Conservation (phyloP, 495 filamentous ascomycete genomes). For the Talaromyces ruber region DNA sequence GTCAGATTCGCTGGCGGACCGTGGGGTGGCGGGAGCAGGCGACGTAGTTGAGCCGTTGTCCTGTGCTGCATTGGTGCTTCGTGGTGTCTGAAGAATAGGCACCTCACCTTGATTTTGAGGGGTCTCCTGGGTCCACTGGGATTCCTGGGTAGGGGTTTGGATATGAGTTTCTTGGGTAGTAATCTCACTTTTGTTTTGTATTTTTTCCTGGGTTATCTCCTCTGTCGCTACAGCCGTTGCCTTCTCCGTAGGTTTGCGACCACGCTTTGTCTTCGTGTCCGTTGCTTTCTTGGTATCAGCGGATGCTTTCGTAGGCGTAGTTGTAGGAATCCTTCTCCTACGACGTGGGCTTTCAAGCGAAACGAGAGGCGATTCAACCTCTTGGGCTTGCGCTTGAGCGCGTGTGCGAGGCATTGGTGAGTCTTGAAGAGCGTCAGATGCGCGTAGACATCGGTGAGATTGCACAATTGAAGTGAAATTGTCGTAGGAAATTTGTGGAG, state of each 20-base stretch:
- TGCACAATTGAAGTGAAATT: not conserved
- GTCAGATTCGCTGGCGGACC: not conserved
- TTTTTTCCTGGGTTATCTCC: not conserved
- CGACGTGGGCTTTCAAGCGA: not conserved
- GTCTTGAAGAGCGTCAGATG: not conserved
- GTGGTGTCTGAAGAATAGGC: not conserved
- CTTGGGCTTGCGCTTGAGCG: not conserved
- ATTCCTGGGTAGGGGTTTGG: not conserved
- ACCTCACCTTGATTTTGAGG: not conserved
- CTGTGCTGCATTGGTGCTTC: not conserved
- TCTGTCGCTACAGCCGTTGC: not conserved
- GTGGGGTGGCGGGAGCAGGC: not conserved
- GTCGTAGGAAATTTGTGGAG: not conserved
- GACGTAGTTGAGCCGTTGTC: not conserved
- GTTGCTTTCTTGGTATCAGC: not conserved
- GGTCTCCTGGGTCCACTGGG: not conserved
- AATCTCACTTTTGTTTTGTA: constrained; percentile 1
- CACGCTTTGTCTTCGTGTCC: not conserved
- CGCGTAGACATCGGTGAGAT: not conserved
- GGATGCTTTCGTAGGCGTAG: not conserved
- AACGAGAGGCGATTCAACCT: not conserved
- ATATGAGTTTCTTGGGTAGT: not conserved
- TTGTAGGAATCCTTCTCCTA: not conserved
- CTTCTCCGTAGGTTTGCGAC: not conserved
- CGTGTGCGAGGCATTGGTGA: constrained; percentile 3